Conservation (phyloP, 371 early-diverging fungal species). For the Smittium culicis region DNA sequence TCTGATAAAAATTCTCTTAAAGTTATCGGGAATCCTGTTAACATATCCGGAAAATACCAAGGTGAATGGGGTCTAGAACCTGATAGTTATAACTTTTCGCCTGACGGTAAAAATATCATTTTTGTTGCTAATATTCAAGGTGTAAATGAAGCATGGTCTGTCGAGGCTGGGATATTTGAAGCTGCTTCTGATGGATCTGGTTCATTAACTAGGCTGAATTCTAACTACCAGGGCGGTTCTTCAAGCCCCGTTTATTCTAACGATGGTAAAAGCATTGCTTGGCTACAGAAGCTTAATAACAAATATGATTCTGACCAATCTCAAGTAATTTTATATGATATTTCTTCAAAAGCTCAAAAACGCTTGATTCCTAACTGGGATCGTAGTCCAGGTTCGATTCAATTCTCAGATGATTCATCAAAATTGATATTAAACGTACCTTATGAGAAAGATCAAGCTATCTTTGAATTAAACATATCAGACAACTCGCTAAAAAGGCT, state of each 20-base stretch:
- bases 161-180: constrained; percentile 52
- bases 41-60: neutral
- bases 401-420: constrained; percentile 37
- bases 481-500: constrained; percentile 11
- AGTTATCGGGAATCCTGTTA: neutral
- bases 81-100: constrained; percentile 22
- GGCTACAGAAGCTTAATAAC: constrained; percentile 54
- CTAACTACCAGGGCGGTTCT: constrained; percentile 45
- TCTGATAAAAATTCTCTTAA: neutral
- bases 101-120: constrained; percentile 41
- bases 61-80: neutral
- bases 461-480: constrained; percentile 36
- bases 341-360: constrained; percentile 18
- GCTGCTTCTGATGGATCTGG: constrained; percentile 42
- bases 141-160: constrained; percentile 58
- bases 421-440: constrained; percentile 43
- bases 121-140: constrained; percentile 53
- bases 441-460: constrained; percentile 40
- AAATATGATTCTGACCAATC: constrained; percentile 69
- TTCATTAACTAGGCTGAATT: constrained; percentile 27
- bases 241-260: constrained; percentile 45
- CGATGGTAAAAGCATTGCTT: constrained; percentile 47
- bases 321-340: constrained; percentile 45
- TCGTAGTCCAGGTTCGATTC: constrained; percentile 40
- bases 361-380: constrained; percentile 43